Base-by-base conservation (phyloP, 148 eudicot species). In the Cornus controversa region DNA sequence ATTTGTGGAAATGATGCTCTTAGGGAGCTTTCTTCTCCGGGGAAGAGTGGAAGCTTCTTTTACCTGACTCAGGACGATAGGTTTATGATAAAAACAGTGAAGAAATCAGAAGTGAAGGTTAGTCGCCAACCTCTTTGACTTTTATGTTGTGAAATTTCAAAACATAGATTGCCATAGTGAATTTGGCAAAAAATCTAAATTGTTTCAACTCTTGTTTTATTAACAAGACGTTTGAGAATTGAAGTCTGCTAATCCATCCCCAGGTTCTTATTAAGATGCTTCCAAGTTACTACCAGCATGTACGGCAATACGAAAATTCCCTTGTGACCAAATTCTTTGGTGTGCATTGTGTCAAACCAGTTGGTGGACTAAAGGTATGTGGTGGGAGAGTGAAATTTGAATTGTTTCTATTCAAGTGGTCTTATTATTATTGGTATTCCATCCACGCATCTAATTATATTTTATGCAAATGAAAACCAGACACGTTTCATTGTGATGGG, bases 401-500 rank as follows among this genome's bases (percentile, higher is more conserved):
- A 50, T 22, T 75, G 71, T 28, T 20, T 42, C 64, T 10, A 10
- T 28, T 66, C 25, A 26, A 0, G 29, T 47, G 40, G 18, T 47
- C 1, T 76, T 36, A n/a, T 13, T 11, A 15, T 22, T 27, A 6
- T 3, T 53, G 18, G 23, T 54, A 10, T 4, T 27, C 6, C 47
- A 10, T 22, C 28, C 11, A 27, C 28, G 27, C 37, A 8, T 67
- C 64, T 67, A n/a, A 67, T 14, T 15, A 31, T 22, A 29, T 76
- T 37, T 14, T 69, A 3, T 74, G 25, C 65, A 2, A 7, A 42
- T 5, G 26, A 13, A 54, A 54, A 40, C 16, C 85, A 95, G 99
- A 95, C 98, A 0, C 90, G 99, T 66, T 96, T 96, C 75, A 90
- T 96, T 64, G 94, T 96, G 66, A 96, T 96, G 97, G 99, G 99